phyloP scores from a whole-genome alignment of 1,284 basidiomycete genomes.

The Ustilago sp. region DNA sequence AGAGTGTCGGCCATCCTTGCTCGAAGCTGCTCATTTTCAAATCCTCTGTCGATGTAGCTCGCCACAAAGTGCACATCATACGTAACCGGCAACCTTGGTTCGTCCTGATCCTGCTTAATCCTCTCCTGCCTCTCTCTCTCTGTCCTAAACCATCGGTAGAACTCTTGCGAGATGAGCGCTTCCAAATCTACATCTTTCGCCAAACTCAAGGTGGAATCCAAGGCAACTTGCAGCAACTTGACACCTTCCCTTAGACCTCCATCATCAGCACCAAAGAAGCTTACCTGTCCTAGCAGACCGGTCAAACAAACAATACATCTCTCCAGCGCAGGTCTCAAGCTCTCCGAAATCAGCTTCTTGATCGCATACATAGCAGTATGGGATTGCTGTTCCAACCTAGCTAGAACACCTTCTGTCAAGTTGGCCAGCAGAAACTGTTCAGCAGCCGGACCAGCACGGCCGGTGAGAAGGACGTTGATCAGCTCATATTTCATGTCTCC shows the following conservation, averaged over 20 bases:
- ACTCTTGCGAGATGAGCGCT: slow-evolving; percentile 43
- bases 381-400: slow-evolving; percentile 35
- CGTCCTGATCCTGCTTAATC: slow-evolving; percentile 53
- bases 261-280: slow-evolving; percentile 21
- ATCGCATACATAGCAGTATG: slow-evolving; percentile 32
- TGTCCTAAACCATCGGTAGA: slow-evolving; percentile 43
- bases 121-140: slow-evolving; percentile 54
- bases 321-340: slow-evolving; percentile 37
- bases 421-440: slow-evolving; percentile 58
- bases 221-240: slow-evolving; percentile 13
- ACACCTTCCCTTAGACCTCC: slow-evolving; percentile 7
- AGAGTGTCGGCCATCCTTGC: slow-evolving; percentile 7
- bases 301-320: slow-evolving; percentile 27
- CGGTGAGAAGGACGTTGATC: slow-evolving; percentile 53
- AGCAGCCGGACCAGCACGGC: slow-evolving; percentile 47
- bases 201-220: slow-evolving; percentile 24
- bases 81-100: slow-evolving; percentile 43
- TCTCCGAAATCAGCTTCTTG: slow-evolving; percentile 25
- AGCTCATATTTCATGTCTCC: slow-evolving; percentile 56
- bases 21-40: slow-evolving; percentile 26
- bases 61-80: slow-evolving; percentile 48
- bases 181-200: slow-evolving; percentile 39
- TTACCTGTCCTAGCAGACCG: slow-evolving; percentile 16
- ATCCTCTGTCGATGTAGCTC: slow-evolving; percentile 40
- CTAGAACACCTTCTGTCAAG: slow-evolving; percentile 56